Conservation (phyloP, 2,329 filamentous ascomycete genomes). For the Colletotrichum magnum region DNA sequence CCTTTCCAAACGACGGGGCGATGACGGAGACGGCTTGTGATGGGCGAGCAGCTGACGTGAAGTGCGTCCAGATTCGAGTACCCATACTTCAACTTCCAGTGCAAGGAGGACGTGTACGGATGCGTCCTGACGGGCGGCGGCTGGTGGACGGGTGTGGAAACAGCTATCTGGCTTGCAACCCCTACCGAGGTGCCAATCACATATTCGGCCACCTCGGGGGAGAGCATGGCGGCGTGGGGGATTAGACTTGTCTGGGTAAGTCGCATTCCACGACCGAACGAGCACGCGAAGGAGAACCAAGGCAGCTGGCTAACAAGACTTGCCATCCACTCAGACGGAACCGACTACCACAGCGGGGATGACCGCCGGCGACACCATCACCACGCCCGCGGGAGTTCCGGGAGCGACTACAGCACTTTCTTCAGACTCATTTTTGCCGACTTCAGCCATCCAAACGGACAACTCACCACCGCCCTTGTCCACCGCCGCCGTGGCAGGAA, state of each 20-base stretch:
- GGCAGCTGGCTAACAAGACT: too few relatives aligned
- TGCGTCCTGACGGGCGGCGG: slow-evolving; percentile 22
- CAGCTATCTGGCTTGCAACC: slow-evolving; percentile 14
- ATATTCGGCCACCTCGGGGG: slow-evolving; percentile 12
- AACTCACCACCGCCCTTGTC: not conserved
- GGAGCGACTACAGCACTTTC: too few relatives aligned
- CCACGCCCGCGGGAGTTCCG: too few relatives aligned
- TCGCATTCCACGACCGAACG: not conserved
- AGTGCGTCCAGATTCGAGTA: slow-evolving; percentile 31
- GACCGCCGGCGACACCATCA: too few relatives aligned
- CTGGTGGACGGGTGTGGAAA: slow-evolving; percentile 30
- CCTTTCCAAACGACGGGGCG: not conserved
- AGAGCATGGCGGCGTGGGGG: slow-evolving; percentile 28
- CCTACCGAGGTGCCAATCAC: slow-evolving; percentile 24
- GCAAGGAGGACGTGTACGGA: slow-evolving; percentile 33
- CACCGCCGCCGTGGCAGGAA: not conserved
- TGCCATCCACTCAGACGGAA: too few relatives aligned
- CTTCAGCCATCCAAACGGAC: too few relatives aligned
- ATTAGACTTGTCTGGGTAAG: slow-evolving; percentile 34
- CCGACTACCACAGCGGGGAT: too few relatives aligned
- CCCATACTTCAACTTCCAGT: slow-evolving; percentile 21
- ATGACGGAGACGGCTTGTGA: too few relatives aligned
- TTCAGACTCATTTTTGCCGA: too few relatives aligned
- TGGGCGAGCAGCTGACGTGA: too few relatives aligned
- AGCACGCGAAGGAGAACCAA: not conserved